A percentile compares a stretch with the other conserved stretches of the same genome.
phyloP scores from a whole-genome alignment of 441 rosid genomes.

The Mallotus japonicus region DNA sequence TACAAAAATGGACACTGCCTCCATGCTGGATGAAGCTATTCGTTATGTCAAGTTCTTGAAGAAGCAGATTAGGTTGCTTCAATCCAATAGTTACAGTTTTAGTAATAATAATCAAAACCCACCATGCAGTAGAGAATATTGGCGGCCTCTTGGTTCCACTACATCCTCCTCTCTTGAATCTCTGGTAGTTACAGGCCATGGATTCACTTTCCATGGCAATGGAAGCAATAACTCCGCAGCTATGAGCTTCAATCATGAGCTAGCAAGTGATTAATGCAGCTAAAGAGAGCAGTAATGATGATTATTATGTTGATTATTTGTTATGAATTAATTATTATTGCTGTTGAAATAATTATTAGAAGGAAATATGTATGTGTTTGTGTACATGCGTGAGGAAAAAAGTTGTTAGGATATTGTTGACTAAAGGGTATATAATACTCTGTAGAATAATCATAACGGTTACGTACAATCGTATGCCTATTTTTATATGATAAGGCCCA shows the following conservation, averaged over 20 bases:
- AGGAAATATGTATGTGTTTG: constrained; percentile 1
- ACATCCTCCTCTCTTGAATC: constrained; percentile 17
- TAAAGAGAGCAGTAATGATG: neutral
- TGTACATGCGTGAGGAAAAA: constrained; percentile 24
- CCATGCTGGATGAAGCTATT: constrained; percentile 86
- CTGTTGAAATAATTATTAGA: neutral
- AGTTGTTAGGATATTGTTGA: constrained; percentile 74
- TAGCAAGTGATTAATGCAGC: constrained; percentile 30
- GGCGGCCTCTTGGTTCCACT: constrained; percentile 24
- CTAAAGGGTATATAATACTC: constrained; percentile 29
- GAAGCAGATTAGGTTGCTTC: constrained; percentile 69
- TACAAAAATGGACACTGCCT: constrained; percentile 82
- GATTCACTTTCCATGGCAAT: constrained; percentile 9
- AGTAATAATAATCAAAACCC: constrained; percentile 19
- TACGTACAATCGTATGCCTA: constrained; percentile 42
- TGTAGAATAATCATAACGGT: constrained; percentile 71
- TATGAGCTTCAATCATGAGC: constrained; percentile 45
- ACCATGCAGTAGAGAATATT: constrained; percentile 21
- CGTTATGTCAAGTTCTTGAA: constrained; percentile 90
- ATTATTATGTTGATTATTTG: neutral
- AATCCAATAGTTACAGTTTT: constrained; percentile 18
- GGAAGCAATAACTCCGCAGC: neutral
- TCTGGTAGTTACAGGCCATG: constrained; percentile 2
- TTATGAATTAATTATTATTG: neutral
- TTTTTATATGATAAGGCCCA: constrained; percentile 27